phyloP scores from a whole-genome alignment of 2,329 filamentous ascomycete species.

The Nothophoma quercina region DNA sequence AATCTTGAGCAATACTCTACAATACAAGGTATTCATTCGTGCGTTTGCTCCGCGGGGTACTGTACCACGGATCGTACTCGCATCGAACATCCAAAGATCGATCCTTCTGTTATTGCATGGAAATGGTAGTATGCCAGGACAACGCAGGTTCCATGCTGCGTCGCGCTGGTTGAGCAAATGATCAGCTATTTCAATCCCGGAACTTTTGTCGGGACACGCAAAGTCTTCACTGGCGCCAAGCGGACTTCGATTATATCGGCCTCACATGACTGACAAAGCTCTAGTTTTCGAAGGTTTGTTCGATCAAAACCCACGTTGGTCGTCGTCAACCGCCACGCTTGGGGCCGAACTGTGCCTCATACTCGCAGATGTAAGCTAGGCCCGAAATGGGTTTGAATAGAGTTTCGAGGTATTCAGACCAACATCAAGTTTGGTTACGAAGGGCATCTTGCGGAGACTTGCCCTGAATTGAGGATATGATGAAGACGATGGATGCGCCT shows the following conservation, averaged over 20 bases:
- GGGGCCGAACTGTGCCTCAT: conserved; percentile 4
- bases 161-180: no score
- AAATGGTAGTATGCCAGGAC: no score
- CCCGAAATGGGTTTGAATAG: conserved; percentile 5
- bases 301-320: background rate
- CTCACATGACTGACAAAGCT: no score
- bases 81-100: background rate
- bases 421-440: background rate
- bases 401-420: conserved; percentile 10
- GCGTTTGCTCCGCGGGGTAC: background rate
- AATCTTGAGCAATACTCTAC: background rate
- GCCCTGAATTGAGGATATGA: background rate
- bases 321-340: background rate
- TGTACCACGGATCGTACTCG: background rate
- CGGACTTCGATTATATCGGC: no score
- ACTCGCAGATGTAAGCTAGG: conserved; percentile 1
- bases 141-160: no score
- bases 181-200: no score
- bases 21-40: conserved; percentile 3
- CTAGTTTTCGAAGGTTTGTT: background rate
- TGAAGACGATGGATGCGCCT: conserved; percentile 5
- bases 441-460: background rate
- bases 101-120: background rate
- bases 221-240: no score
- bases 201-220: no score